Conservation (phyloP, 2,329 filamentous ascomycete species). For the Sarocladiaceae sp. region DNA sequence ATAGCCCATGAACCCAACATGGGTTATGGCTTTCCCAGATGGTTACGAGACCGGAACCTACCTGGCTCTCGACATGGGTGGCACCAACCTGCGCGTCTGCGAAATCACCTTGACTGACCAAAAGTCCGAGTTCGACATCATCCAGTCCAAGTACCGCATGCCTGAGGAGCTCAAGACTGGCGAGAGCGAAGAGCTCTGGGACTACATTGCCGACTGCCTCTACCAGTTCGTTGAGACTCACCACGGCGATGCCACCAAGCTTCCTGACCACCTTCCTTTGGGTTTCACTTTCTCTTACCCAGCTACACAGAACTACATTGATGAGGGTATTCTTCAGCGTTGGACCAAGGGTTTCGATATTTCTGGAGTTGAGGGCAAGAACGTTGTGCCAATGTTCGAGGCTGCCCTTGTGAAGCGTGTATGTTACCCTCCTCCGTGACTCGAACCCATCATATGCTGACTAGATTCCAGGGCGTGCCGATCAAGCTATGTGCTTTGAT, state of each 20-base stretch:
- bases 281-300: conserved; percentile 98
- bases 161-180: conserved; percentile 89
- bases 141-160: conserved; percentile 94
- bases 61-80: conserved; percentile 91
- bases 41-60: conserved; percentile 85
- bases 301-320: conserved; percentile 87
- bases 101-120: conserved; percentile 85
- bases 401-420: conserved; percentile 61
- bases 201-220: conserved; percentile 89
- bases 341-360: conserved; percentile 99
- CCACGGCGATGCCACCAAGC: conserved; percentile 60
- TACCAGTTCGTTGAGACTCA: conserved; percentile 87
- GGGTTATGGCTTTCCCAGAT: conserved; percentile 87
- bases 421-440: conserved; percentile 11
- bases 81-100: conserved; percentile 92
- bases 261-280: conserved; percentile 63
- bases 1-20: conserved; percentile 95
- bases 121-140: conserved; percentile 88
- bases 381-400: conserved; percentile 87
- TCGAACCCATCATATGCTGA: conserved; percentile 13
- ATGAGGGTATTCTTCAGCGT: conserved; percentile 85
- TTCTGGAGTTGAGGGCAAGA: conserved; percentile 81
- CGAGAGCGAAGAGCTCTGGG: conserved; percentile 81
- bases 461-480: conserved; percentile 64
- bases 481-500: conserved; percentile 92